Base-by-base conservation (phyloP, 768 basidiomycete genomes). In the Lepiota brunneoincarnata region DNA sequence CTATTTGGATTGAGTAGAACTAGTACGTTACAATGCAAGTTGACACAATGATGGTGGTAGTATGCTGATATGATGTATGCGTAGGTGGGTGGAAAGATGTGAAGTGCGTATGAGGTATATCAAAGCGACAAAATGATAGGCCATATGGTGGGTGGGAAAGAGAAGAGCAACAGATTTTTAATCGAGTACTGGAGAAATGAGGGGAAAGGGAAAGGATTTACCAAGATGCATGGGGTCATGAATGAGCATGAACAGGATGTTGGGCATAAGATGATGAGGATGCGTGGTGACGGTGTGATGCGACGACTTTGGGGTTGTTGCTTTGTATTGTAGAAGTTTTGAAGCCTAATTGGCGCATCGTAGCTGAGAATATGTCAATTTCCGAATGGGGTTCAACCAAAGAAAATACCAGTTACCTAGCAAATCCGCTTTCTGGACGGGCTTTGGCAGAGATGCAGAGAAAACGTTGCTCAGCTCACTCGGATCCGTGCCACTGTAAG, bases 321-420 rank as follows among this genome's bases (percentile, higher is more conserved):
- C 79, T 84, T 60, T 80, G 86, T 58, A 83, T 77, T 14, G 88
- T 83, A 15, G 89, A 83, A 20, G 89, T 91, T 78, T 86, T 93
- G 80, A 97, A 96, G 23, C 94, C 94, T 54, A 97, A 79, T 64
- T 90, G 86, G 37, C 87, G 86, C 82, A 97, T 87, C 52, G 80
- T 82, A 50, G 76, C 79, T 72, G 37, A 50, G 57, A 24, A 24
- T 49, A 18, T 12, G 57, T 55, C 24, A 57, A 40, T 21, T 38
- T 51, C 39, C 21, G 31, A 24, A 43, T 21, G 12, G 21, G 6
- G n/a, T 26, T 21, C n/a, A 44, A 38, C 24, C 31, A 17, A 17
- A 31, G 17, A 58, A 26, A 38, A n/a, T 43, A 24, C 11, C 11
- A 68, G 69, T 52, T 74, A 67, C 83, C 74, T 54, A 94, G 75